phyloP scores from a whole-genome alignment of 306 rosid genomes.

The Casuarina glauca region DNA sequence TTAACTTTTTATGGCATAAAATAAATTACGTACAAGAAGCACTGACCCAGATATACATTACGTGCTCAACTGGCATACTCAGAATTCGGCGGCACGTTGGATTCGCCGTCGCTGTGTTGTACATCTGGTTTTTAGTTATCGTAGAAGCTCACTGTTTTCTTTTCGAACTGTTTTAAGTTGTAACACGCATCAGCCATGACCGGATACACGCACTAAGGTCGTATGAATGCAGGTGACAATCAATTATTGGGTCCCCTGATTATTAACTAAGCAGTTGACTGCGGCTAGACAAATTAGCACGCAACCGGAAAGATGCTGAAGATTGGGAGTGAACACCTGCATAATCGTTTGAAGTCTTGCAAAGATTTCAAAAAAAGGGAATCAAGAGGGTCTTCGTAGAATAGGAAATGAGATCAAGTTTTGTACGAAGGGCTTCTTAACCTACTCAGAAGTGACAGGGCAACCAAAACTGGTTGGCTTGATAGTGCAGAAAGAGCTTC shows the following conservation, averaged over 20 bases:
- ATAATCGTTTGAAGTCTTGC: background rate
- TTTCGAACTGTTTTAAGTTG: too few relatives aligned
- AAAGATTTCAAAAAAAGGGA: too few relatives aligned
- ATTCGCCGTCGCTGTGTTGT: too few relatives aligned
- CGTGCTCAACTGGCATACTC: too few relatives aligned
- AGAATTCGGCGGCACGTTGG: too few relatives aligned
- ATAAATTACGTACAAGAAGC: too few relatives aligned
- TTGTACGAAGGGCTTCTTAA: background rate
- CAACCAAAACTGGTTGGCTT: background rate
- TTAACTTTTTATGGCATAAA: too few relatives aligned
- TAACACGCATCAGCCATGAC: too few relatives aligned
- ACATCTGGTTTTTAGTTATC: too few relatives aligned
- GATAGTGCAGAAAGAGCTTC: background rate
- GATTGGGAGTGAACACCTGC: background rate
- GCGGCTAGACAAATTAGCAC: background rate
- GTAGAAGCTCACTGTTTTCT: too few relatives aligned
- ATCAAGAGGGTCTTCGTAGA: background rate
- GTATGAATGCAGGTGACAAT: background rate
- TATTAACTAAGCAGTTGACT: background rate
- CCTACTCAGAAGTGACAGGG: background rate
- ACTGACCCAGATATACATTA: too few relatives aligned
- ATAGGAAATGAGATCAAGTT: background rate
- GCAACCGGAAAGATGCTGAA: background rate
- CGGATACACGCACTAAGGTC: background rate
- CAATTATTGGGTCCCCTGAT: background rate